A percentile compares a stretch with the other conserved stretches of the same genome.
These are phyloP conservation scores for Trichophyton benhamiae DNA, from an alignment of 2,329 filamentous ascomycete genomes.

Conservation along the genomic window DNA sequence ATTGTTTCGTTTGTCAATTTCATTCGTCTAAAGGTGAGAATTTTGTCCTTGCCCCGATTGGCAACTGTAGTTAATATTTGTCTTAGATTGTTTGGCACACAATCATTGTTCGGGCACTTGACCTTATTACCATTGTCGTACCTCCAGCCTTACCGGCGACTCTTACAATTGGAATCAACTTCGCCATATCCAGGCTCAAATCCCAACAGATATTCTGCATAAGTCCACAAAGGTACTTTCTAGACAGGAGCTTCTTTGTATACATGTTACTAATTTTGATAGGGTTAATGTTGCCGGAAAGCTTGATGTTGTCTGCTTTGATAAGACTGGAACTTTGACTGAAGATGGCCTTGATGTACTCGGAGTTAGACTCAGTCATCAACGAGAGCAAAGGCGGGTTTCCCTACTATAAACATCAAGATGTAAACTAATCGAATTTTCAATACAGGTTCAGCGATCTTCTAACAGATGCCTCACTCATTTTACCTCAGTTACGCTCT, in stretches of 20 bases:
- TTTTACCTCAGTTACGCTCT: slow-evolving; percentile 43
- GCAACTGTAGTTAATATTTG: background rate
- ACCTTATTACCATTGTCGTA: slow-evolving; percentile 95
- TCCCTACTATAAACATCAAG: background rate
- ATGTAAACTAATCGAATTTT: background rate
- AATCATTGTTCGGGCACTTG: slow-evolving; percentile 81
- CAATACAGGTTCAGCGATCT: slow-evolving; percentile 57
- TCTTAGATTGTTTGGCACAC: slow-evolving; percentile 64
- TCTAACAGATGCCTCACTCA: slow-evolving; percentile 49
- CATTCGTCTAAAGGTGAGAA: slow-evolving; percentile 53
- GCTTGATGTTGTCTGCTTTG: slow-evolving; percentile 69
- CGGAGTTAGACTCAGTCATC: slow-evolving; percentile 66
- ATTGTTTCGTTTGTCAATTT: slow-evolving; percentile 89
- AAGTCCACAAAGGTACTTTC: slow-evolving; percentile 58
- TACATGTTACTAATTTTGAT: background rate
- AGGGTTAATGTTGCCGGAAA: slow-evolving; percentile 94
- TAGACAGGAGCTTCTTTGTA: too few relatives aligned
- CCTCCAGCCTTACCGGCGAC: slow-evolving; percentile 90
- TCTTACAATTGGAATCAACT: slow-evolving; percentile 90
- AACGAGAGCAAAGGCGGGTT: slow-evolving; percentile 38
- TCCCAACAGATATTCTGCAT: slow-evolving; percentile 93
- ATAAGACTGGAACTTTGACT: slow-evolving; percentile 79
- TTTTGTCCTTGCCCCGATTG: background rate
- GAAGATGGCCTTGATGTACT: slow-evolving; percentile 82
- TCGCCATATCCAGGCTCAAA: slow-evolving; percentile 75